These are phyloP conservation scores for Euphorbia pulcherrima DNA, from an alignment of 345 rosid genomes.

Conservation along the genomic window DNA sequence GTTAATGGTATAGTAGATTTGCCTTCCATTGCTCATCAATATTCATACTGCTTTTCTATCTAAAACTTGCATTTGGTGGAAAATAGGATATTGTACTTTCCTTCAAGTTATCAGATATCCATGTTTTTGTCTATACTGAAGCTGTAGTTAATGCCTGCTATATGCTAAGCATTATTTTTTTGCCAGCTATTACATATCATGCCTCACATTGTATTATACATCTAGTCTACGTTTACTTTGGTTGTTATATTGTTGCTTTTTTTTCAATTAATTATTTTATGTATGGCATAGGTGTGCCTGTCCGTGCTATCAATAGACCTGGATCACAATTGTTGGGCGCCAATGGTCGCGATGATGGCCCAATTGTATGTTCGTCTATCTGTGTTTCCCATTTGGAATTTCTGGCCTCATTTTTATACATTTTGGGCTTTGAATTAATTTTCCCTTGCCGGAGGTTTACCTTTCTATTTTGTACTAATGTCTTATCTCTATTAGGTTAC, in stretches of 20 bases:
- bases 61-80: neutral
- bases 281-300: constrained; percentile 43
- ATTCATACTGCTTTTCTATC: constrained; percentile 10
- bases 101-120: neutral
- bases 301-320: constrained; percentile 86
- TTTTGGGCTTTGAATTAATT: neutral
- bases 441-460: neutral
- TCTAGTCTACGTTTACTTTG: neutral
- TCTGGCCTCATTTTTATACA: neutral
- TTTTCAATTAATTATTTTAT: neutral
- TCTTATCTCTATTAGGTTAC: constrained; percentile 53
- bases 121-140: constrained; percentile 1
- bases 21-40: constrained; percentile 4
- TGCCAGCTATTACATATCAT: neutral
- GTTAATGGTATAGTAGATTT: constrained; percentile 66
- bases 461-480: constrained; percentile 1
- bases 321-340: constrained; percentile 82
- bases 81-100: neutral
- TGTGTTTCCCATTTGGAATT: neutral
- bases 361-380: constrained; percentile 56
- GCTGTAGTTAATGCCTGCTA: neutral
- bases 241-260: neutral
- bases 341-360: constrained; percentile 98
- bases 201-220: neutral
- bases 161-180: neutral